Evolutionary conservation across 495 filamentous ascomycete genomes (phyloP).

Genomic region (Hyaloscypha hepaticicola): DNA sequence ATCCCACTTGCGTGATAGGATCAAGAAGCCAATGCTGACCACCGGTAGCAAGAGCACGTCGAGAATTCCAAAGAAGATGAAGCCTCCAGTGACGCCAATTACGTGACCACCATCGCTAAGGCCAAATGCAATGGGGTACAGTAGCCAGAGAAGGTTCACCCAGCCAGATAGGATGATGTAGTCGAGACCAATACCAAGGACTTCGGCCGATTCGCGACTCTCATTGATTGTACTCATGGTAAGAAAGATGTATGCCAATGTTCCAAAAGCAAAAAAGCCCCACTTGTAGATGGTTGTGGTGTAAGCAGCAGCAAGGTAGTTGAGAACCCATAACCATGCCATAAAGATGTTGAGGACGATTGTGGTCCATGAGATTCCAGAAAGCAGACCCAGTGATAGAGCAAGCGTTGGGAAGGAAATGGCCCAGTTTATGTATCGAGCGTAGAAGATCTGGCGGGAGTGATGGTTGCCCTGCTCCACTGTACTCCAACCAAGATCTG

Average conservation of each 20-base stretch:
- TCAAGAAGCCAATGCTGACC: slow-evolving; percentile 36
- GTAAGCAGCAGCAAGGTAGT: not conserved
- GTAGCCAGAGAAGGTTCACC: slow-evolving; percentile 53
- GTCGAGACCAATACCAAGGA: not conserved
- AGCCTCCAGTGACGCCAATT: slow-evolving; percentile 60
- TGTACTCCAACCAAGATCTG: not conserved
- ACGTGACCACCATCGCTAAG: slow-evolving; percentile 64
- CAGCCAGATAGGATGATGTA: slow-evolving; percentile 23
- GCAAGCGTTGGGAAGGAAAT: not conserved
- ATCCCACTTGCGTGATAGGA: slow-evolving; percentile 8
- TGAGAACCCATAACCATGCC: not conserved
- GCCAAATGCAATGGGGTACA: slow-evolving; percentile 69
- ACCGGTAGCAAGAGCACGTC: slow-evolving; percentile 61
- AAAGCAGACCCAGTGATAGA: not conserved
- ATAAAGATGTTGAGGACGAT: not conserved
- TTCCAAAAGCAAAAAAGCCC: slow-evolving; percentile 64
- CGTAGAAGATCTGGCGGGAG: not conserved
- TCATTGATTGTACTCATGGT: slow-evolving; percentile 51
- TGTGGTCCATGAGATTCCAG: not conserved
- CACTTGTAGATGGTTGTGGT: slow-evolving; percentile 52
- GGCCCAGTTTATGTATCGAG: not conserved
- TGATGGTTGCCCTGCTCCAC: slow-evolving; percentile 34
- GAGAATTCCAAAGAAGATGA: slow-evolving; percentile 68
- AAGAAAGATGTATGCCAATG: slow-evolving; percentile 56
- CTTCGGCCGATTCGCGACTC: slow-evolving; percentile 50